Conservation (phyloP, 352 stramenopile genomes). For the Peronospora farinosa region DNA sequence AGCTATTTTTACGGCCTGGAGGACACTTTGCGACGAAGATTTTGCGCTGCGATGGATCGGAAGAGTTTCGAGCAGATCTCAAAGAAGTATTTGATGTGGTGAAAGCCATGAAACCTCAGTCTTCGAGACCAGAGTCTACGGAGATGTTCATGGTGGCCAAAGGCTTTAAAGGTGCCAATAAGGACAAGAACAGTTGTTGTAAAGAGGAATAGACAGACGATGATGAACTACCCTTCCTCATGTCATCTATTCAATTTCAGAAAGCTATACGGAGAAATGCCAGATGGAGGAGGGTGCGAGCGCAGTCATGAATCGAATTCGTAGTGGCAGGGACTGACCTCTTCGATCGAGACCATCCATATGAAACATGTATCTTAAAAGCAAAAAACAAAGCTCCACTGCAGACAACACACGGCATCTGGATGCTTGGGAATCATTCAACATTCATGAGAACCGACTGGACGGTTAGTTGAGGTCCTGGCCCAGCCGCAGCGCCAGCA, state of each 20-base stretch:
- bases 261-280: constrained; percentile 13
- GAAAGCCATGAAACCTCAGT: constrained; percentile 77
- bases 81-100: constrained; percentile 55
- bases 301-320: constrained; percentile 4
- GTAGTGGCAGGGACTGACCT: constrained; percentile 16
- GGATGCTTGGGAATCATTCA: background rate
- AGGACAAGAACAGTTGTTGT: background rate
- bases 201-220: constrained; percentile 1
- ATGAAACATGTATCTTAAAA: constrained; percentile 24
- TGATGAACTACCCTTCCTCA: constrained; percentile 6
- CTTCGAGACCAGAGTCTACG: constrained; percentile 72
- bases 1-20: constrained; percentile 70
- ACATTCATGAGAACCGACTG: constrained; percentile 12
- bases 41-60: constrained; percentile 63
- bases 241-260: constrained; percentile 33
- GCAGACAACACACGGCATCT: constrained; percentile 17
- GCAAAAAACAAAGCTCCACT: constrained; percentile 21
- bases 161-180: constrained; percentile 36
- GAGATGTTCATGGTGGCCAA: constrained; percentile 84
- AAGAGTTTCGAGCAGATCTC: constrained; percentile 69
- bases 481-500: constrained; percentile 76
- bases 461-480: constrained; percentile 72
- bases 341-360: constrained; percentile 28
- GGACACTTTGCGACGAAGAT: constrained; percentile 82
- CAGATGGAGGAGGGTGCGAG: constrained; percentile 12